These are phyloP conservation scores for Haplosporangium sp. DNA, from an alignment of 371 early-diverging fungal species.

Conservation along the genomic window DNA sequence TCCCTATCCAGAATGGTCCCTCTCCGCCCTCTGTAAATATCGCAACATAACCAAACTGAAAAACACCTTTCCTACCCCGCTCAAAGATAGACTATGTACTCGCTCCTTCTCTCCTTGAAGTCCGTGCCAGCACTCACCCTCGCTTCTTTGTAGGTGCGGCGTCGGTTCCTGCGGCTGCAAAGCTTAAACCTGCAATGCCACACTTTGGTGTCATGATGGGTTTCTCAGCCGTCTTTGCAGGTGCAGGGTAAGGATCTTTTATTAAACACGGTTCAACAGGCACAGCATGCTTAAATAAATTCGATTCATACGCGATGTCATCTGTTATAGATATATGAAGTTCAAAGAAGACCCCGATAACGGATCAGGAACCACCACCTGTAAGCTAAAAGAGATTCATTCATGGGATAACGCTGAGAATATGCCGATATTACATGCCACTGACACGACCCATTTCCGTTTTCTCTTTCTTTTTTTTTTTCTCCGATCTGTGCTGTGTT, in stretches of 20 bases:
- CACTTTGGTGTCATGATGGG: slow-evolving; percentile 51
- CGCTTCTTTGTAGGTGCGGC: slow-evolving; percentile 37
- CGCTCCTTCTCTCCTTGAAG: background rate
- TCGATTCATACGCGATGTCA: background rate
- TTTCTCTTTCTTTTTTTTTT: too few relatives aligned
- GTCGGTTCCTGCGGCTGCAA: slow-evolving; percentile 20
- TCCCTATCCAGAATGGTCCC: slow-evolving; percentile 49
- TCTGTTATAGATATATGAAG: slow-evolving; percentile 41
- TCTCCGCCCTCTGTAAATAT: slow-evolving; percentile 38
- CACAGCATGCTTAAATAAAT: background rate
- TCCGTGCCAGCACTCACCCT: background rate
- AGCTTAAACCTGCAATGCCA: slow-evolving; percentile 33
- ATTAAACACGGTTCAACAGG: background rate
- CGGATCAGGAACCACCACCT: slow-evolving; percentile 51
- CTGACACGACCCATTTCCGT: too few relatives aligned
- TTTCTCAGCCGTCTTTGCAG: slow-evolving; percentile 37
- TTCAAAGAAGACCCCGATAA: slow-evolving; percentile 41
- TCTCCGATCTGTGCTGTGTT: too few relatives aligned
- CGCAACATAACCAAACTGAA: background rate
- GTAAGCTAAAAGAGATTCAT: too few relatives aligned
- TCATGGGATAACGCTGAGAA: too few relatives aligned
- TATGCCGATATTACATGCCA: too few relatives aligned
- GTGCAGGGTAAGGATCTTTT: slow-evolving; percentile 29
- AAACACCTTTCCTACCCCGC: too few relatives aligned
- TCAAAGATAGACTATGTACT: background rate